Evolutionary conservation across 1,139 yeast species (phyloP).

Genomic region (Blastobotrys proliferans): DNA sequence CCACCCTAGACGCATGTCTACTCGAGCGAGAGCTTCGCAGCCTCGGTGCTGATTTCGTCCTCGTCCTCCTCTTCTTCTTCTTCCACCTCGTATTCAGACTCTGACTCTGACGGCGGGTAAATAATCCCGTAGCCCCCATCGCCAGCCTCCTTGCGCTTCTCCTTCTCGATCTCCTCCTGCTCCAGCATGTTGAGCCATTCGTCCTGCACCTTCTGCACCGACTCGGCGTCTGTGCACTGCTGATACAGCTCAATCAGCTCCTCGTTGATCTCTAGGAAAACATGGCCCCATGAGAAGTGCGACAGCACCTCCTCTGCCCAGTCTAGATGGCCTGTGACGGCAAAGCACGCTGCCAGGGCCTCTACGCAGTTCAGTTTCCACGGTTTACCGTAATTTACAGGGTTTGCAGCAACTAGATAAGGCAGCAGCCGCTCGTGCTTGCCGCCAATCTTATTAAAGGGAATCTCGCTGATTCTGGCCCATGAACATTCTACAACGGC

Average conservation of each 20-base stretch:
- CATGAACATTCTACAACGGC: constrained; percentile 99
- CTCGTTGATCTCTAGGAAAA: constrained; percentile 75
- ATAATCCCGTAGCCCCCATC: constrained; percentile 48
- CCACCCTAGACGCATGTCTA: too few species aligned
- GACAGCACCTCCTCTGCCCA: constrained; percentile 78
- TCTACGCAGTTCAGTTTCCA: constrained; percentile 97
- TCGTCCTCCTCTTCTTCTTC: constrained; percentile 10
- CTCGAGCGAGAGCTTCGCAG: too few species aligned
- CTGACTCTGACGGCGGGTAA: constrained; percentile 46
- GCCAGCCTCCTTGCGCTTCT: constrained; percentile 41
- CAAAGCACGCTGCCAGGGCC: constrained; percentile 95
- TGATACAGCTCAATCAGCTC: constrained; percentile 74
- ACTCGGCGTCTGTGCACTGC: constrained; percentile 73
- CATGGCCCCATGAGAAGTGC: constrained; percentile 90
- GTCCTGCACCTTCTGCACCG: constrained; percentile 69
- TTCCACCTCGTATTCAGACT: constrained; percentile 21
- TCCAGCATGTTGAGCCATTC: constrained; percentile 70
- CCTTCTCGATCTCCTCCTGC: constrained; percentile 61
- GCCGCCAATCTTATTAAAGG: constrained; percentile 90
- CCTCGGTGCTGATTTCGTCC: not conserved
- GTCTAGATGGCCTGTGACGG: constrained; percentile 85
- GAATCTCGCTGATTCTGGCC: constrained; percentile 96
- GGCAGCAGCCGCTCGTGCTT: constrained; percentile 83
- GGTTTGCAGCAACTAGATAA: constrained; percentile 91
- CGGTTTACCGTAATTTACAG: constrained; percentile 95